Conservation (phyloP, 2,329 filamentous ascomycete species). For the Monilinia fructicola region DNA sequence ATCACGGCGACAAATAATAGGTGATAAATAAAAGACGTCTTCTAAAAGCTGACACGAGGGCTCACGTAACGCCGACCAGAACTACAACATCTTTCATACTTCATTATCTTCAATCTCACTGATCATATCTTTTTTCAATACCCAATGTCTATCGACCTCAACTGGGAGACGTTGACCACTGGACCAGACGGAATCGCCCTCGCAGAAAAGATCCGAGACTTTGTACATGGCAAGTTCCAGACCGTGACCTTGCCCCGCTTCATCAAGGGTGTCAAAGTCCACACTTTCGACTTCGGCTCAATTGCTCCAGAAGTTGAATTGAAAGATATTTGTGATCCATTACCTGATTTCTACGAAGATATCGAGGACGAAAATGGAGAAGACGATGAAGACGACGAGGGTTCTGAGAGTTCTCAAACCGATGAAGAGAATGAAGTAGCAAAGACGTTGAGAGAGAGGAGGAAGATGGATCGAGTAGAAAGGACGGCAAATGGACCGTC, state of each 20-base stretch:
- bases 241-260: constrained; percentile 87
- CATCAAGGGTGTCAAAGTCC: constrained; percentile 93
- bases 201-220: constrained; percentile 82
- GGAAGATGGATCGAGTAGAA: constrained; percentile 41
- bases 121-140: background rate
- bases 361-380: constrained; percentile 63
- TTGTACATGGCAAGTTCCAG: constrained; percentile 96
- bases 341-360: constrained; percentile 94
- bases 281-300: constrained; percentile 88
- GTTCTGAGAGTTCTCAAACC: constrained; percentile 27
- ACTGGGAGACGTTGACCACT: constrained; percentile 89
- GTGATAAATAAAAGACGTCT: background rate
- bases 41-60: background rate
- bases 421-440: constrained; percentile 26
- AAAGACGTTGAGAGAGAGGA: constrained; percentile 40
- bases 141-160: constrained; percentile 92
- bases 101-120: background rate
- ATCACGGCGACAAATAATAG: background rate
- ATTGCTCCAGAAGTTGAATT: constrained; percentile 83
- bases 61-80: background rate
- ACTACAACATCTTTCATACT: background rate
- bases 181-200: constrained; percentile 84
- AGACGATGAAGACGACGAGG: constrained; percentile 48
- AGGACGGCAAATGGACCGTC: constrained; percentile 38
- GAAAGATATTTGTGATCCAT: constrained; percentile 93